Conservation (phyloP, 2,329 filamentous ascomycete species). For the Penicillium olsonii region DNA sequence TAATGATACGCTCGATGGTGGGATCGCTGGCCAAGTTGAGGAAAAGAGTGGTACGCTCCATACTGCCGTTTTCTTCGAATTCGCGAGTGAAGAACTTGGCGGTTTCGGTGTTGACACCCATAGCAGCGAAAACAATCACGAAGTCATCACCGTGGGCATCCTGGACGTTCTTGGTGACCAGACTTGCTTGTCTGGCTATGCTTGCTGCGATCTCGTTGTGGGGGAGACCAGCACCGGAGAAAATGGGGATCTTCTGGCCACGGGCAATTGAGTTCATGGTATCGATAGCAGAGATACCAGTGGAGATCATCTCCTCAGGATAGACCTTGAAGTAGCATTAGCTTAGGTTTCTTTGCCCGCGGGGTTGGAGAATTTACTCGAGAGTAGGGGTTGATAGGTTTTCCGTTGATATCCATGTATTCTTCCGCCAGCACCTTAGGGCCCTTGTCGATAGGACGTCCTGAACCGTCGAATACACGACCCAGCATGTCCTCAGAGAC, state of each 20-base stretch:
- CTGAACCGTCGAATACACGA: conserved; percentile 97
- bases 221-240: conserved; percentile 95
- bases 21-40: conserved; percentile 98
- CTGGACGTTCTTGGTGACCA: conserved; percentile 95
- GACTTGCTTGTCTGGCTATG: conserved; percentile 94
- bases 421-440: conserved; percentile 98
- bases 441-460: conserved; percentile 97
- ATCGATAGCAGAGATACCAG: conserved; percentile 98
- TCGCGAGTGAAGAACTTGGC: conserved; percentile 97
- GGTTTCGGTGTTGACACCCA: conserved; percentile 99
- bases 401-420: conserved; percentile 98
- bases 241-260: conserved; percentile 99
- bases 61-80: conserved; percentile 98
- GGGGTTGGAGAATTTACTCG: conserved; percentile 63
- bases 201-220: conserved; percentile 99
- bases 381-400: conserved; percentile 96
- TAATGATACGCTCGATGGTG: conserved; percentile 99
- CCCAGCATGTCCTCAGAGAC: conserved; percentile 99
- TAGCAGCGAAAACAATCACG: conserved; percentile 98
- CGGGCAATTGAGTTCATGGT: conserved; percentile 98
- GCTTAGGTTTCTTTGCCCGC: not conserved
- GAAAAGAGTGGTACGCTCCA: conserved; percentile 97
- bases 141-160: conserved; percentile 99
- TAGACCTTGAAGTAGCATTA: conserved; percentile 67
- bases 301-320: conserved; percentile 99